Base-by-base conservation (phyloP, 768 basidiomycete species). In the Mycena capillaripes region DNA sequence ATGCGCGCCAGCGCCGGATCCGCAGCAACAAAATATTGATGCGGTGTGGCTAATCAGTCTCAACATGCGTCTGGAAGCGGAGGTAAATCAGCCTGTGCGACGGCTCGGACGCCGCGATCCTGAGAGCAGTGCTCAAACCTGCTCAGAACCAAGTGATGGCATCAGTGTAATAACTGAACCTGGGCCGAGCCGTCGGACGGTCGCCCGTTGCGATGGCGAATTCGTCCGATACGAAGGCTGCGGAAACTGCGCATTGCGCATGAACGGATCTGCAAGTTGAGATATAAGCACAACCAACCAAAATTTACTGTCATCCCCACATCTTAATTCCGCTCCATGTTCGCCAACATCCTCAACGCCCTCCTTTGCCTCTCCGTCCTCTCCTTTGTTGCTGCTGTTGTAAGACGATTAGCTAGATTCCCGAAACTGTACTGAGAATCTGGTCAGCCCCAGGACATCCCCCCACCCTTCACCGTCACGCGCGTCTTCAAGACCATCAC, bases 281-380 rank as follows among this genome's bases (percentile, higher is more conserved):
- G 36, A 38, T 58, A 58, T 48, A 59, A 67, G 32, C 14, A 5
- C 23, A 17, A 48, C 8, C 14, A 17, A 11, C 34, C 11, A 38
- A 4, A 58, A 11, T 14, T 11, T 29, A 14, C 23, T 2, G 32
- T 32, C 29, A 27, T 34, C 14, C 27, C 52, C 55, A 53, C 60
- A 5, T 21, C 4, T 25, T 50, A 4, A 30, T 55, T 44, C 38
- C 4, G 32, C 17, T n/a, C 53, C 32, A 70, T 70, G 69, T 19
- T 70, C 19, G 57, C 64, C 46, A 63, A 70, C 29, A 19, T 44
- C 42, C 42, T 70, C 36, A 63, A 70, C 38, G 32, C 61, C 53
- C 42, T 70, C 34, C 12, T 70, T 10, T 17, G 12, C 25, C 25
- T 64, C 34, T 63, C 34, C 27, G 11, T 46, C 25, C 3, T 57